A percentile compares a stretch with the other conserved stretches of the same genome.
These are phyloP conservation scores for Saccharum officinarum DNA, from an alignment of 176 grass and related monocot species.

Conservation along the genomic window DNA sequence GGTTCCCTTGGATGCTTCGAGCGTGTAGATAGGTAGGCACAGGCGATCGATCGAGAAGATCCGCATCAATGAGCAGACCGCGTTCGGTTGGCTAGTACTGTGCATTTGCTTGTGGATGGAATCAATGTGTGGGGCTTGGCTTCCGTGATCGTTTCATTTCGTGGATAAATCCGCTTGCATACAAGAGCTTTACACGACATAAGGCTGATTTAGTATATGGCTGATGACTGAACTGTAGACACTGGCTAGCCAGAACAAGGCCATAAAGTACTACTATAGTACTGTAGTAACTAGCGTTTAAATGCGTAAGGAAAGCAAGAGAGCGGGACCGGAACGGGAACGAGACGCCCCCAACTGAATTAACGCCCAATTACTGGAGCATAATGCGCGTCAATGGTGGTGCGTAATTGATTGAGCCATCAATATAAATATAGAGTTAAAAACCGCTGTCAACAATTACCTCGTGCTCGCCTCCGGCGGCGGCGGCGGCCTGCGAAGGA, in stretches of 20 bases:
- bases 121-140: conserved; percentile 17
- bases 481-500: background rate
- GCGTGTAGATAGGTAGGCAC: background rate
- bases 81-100: background rate
- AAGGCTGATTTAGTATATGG: too few species aligned
- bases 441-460: background rate
- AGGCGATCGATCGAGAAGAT: background rate
- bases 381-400: too few species aligned
- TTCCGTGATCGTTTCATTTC: background rate
- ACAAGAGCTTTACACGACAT: too few species aligned
- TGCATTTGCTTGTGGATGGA: background rate
- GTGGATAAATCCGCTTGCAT: conserved; percentile 12
- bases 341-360: too few species aligned
- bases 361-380: too few species aligned
- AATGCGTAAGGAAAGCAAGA: too few species aligned
- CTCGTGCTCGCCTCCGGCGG: conserved; percentile 15
- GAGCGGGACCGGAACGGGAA: too few species aligned
- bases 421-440: background rate
- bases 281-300: too few species aligned
- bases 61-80: conserved; percentile 3
- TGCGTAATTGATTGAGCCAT: background rate
- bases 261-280: too few species aligned
- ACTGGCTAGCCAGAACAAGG: too few species aligned
- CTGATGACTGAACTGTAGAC: too few species aligned
- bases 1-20: conserved; percentile 24